phyloP scores from a whole-genome alignment of 2,329 filamentous ascomycete species.

The Cordyceps militaris region DNA sequence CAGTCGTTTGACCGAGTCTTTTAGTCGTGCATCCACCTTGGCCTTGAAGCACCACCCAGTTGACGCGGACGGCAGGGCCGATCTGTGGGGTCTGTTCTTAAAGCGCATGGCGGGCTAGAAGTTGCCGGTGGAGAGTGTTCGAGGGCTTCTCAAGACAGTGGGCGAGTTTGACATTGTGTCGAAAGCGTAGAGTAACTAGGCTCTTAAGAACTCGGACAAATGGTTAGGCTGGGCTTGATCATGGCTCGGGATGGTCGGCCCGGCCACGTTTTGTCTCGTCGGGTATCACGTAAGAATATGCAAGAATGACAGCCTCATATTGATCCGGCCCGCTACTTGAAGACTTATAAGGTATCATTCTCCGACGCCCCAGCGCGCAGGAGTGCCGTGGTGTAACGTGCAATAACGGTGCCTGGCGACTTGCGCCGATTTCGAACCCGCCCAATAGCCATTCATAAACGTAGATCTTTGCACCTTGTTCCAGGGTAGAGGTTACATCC shows the following conservation, averaged over 20 bases:
- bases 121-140: neutral
- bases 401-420: too few species aligned
- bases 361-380: too few species aligned
- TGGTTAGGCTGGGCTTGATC: too few species aligned
- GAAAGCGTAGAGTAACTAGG: neutral
- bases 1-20: constrained; percentile 29
- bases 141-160: neutral
- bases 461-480: too few species aligned
- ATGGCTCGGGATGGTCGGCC: too few species aligned
- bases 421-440: neutral
- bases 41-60: constrained; percentile 26
- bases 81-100: constrained; percentile 28
- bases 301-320: too few species aligned
- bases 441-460: neutral
- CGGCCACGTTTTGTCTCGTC: too few species aligned
- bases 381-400: too few species aligned
- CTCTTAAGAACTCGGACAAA: too few species aligned
- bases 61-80: constrained; percentile 14
- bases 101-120: neutral
- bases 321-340: too few species aligned
- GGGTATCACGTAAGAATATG: too few species aligned
- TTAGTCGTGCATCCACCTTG: constrained; percentile 29
- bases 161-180: neutral
- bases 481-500: neutral
- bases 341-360: too few species aligned